phyloP scores from a whole-genome alignment of 148 eudicot genomes.

The Cornus florida region DNA sequence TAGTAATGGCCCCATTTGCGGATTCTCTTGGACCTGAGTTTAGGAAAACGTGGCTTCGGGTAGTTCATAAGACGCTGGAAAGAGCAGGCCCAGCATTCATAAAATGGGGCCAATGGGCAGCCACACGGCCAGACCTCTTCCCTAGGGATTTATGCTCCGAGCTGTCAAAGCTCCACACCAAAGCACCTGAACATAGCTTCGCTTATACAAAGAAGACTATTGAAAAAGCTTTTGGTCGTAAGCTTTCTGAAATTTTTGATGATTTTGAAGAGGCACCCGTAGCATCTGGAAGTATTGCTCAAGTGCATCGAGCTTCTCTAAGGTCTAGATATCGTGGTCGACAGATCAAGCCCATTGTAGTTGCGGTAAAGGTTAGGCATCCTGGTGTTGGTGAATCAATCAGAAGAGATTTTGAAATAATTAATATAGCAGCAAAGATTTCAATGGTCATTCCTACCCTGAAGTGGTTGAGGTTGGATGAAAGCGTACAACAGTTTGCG shows the following conservation, averaged over 20 bases:
- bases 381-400: conserved; percentile 94
- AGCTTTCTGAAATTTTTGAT: conserved; percentile 78
- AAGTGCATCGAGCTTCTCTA: conserved; percentile 84
- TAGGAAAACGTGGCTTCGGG: conserved; percentile 71
- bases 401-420: conserved; percentile 80
- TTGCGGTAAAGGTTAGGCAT: conserved; percentile 93
- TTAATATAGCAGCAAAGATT: conserved; percentile 64
- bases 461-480: conserved; percentile 87
- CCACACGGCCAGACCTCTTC: conserved; percentile 94
- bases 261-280: conserved; percentile 83
- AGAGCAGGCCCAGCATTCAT: conserved; percentile 96
- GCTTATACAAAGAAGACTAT: conserved; percentile 78
- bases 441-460: conserved; percentile 69
- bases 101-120: conserved; percentile 99
- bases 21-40: conserved; percentile 64
- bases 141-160: conserved; percentile 78
- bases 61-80: conserved; percentile 80
- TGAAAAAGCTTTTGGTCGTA: conserved; percentile 86
- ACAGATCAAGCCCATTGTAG: conserved; percentile 63
- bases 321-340: conserved; percentile 59
- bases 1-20: conserved; percentile 87
- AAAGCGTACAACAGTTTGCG: conserved; percentile 92
- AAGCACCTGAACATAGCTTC: conserved; percentile 94
- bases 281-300: conserved; percentile 97
- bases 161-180: conserved; percentile 81